These are phyloP conservation scores for Parastagonospora nodorum DNA, from an alignment of 2,329 filamentous ascomycete genomes.

Conservation along the genomic window DNA sequence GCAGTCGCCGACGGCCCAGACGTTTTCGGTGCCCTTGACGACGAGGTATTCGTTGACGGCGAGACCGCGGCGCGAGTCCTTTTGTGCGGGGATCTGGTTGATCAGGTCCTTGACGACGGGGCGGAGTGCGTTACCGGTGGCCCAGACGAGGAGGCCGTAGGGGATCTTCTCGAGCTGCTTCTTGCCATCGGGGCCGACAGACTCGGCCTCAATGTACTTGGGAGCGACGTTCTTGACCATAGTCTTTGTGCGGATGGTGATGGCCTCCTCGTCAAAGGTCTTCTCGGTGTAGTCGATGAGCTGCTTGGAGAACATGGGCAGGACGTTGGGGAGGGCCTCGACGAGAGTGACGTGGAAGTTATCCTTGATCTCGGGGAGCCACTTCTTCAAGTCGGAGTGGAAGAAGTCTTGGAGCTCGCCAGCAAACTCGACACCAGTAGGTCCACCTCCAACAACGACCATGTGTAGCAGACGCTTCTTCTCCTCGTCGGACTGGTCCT, in stretches of 20 bases:
- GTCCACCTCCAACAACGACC: slow-evolving; percentile 85
- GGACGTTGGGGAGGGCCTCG: slow-evolving; percentile 92
- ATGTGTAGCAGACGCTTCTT: slow-evolving; percentile 95
- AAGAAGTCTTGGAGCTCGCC: slow-evolving; percentile 99
- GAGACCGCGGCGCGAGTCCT: slow-evolving; percentile 90
- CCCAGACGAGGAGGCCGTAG: slow-evolving; percentile 97
- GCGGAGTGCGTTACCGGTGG: slow-evolving; percentile 93
- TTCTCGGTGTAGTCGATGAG: slow-evolving; percentile 99
- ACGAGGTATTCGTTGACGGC: slow-evolving; percentile 99
- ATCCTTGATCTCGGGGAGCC: slow-evolving; percentile 91
- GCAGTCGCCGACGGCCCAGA: slow-evolving; percentile 98
- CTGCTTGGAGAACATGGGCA: slow-evolving; percentile 98
- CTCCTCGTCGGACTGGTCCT: slow-evolving; percentile 88
- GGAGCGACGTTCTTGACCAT: slow-evolving; percentile 98
- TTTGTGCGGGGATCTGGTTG: slow-evolving; percentile 88
- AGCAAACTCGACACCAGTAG: slow-evolving; percentile 97
- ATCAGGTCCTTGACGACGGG: slow-evolving; percentile 91
- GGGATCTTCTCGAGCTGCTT: slow-evolving; percentile 83
- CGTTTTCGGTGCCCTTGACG: slow-evolving; percentile 93
- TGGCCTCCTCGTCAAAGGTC: slow-evolving; percentile 98
- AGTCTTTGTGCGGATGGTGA: slow-evolving; percentile 96
- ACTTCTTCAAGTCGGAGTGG: slow-evolving; percentile 96
- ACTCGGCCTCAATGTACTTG: slow-evolving; percentile 89
- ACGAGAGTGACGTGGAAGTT: slow-evolving; percentile 98
- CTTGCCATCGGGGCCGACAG: slow-evolving; percentile 78